phyloP scores from a whole-genome alignment of 352 stramenopile genomes.

The Globisporangium viniferum region DNA sequence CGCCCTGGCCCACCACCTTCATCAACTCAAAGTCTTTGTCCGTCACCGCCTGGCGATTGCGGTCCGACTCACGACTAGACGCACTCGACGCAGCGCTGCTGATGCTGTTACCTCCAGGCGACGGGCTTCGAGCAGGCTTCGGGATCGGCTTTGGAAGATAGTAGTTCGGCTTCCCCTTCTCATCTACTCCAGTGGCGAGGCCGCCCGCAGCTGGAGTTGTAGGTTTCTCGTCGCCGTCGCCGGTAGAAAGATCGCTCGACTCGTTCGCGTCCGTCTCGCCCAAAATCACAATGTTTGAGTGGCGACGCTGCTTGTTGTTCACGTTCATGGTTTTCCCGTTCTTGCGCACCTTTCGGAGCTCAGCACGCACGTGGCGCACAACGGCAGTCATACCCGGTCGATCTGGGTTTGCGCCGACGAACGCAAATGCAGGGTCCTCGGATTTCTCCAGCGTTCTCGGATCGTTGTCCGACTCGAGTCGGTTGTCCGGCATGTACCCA shows the following conservation, averaged over 20 bases:
- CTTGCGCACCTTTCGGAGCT: conserved; percentile 46
- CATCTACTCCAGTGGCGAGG: conserved; percentile 16
- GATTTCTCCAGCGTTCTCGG: conserved; percentile 75
- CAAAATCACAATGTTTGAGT: conserved; percentile 87
- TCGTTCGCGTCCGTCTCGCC: conserved; percentile 78
- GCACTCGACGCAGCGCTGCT: conserved; percentile 7
- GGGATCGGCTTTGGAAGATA: conserved; percentile 75
- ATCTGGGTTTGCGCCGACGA: conserved; percentile 73
- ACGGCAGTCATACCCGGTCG: conserved; percentile 84
- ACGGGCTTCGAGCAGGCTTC: conserved; percentile 30
- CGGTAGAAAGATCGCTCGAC: conserved; percentile 68
- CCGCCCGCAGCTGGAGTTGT: conserved; percentile 5
- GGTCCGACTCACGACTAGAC: conserved; percentile 17
- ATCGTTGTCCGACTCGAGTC: conserved; percentile 54
- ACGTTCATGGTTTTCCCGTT: conserved; percentile 17
- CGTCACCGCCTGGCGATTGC: conserved; percentile 47
- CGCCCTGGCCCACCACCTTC: conserved; percentile 96
- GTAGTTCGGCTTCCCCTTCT: conserved; percentile 68
- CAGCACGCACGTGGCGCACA: conserved; percentile 69
- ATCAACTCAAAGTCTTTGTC: conserved; percentile 96
- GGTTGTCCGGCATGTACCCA: conserved; percentile 64
- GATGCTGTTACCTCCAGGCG: conserved; percentile 16
- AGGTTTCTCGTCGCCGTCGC: conserved; percentile 48
- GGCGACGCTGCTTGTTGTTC: conserved; percentile 37
- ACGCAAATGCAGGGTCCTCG: conserved; percentile 79